Percentiles rank a stretch among this genome's conserved stretches.
phyloP scores from a whole-genome alignment of 83 land plant species.

The Larix sibirica region DNA sequence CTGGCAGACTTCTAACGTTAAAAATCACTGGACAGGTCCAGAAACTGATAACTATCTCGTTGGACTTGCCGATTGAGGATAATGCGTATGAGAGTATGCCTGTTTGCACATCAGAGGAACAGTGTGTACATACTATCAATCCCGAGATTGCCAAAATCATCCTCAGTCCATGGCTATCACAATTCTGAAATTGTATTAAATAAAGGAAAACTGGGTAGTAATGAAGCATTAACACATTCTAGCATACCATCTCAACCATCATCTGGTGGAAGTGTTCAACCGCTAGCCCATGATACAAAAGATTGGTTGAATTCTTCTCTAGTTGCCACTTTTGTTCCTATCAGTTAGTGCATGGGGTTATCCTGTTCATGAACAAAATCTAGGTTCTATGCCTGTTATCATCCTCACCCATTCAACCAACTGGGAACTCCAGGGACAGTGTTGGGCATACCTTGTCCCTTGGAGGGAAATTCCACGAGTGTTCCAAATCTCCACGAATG shows the following conservation, averaged over 20 bases:
- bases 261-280: background rate
- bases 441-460: background rate
- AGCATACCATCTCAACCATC: background rate
- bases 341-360: conserved; percentile 12
- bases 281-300: background rate
- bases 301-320: background rate
- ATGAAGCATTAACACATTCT: background rate
- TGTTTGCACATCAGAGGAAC: conserved; percentile 1
- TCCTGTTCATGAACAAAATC: conserved; percentile 2
- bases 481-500: background rate
- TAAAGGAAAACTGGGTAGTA: background rate
- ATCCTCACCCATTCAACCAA: conserved; percentile 2
- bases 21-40: conserved; percentile 1
- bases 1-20: background rate
- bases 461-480: background rate
- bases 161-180: background rate
- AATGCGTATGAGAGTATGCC: background rate
- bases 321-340: background rate
- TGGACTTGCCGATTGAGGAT: background rate
- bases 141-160: background rate
- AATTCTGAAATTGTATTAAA: background rate
- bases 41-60: conserved; percentile 8
- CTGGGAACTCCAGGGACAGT: background rate
- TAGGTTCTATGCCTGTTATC: conserved; percentile 8
- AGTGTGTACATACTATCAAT: background rate